Evolutionary conservation across 495 filamentous ascomycete genomes (phyloP), one percentile per base, ranked within the genome.

Genomic region (Aspergillus sclerotiicarbonarius): DNA sequence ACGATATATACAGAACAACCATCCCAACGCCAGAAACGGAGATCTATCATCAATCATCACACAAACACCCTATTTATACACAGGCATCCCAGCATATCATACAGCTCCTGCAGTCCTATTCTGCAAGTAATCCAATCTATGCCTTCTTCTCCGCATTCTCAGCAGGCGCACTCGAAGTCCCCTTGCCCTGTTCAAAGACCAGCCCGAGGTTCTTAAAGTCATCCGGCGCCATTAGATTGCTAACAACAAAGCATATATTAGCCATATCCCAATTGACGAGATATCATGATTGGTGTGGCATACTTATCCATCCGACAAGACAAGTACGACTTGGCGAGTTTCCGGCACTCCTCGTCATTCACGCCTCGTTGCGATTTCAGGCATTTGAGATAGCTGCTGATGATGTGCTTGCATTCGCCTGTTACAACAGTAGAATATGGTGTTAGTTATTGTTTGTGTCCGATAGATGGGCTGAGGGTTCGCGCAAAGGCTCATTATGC

Each of bases 191-290:
- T 44, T 81, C 73, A 30, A 90, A 89, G 12, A 76, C 74, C 57
- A 95, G 92, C 1, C 94, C 94, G 21, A 98, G 77, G 62, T 98
- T 98, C 73, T 88, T 88, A 66, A 97, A 90, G 53, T 93, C 86
- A 66, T 98, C 94, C 52, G 84, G 89, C 18, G 91, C 91, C 94
- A 98, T 98, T 32, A 98, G 79, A 67, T 96, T 96, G 66, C 92
- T 96, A 63, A 20, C 25, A 16, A 30, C 16, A 31, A 13, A 31
- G 2, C 37, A 13, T 12, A 19, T 45, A 45, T 53, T 21, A 35
- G 48, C 66, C 48, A 61, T 59, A 10, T 53, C n/a, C 30, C 20
- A 20, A 54, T 25, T 30, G 6, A 37, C 4, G 15, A 29, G 3
- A 25, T 35, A 18, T 33, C 29, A 5, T 6, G 35, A 44, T 4